A percentile compares a stretch with the other conserved stretches of the same genome.
These are phyloP conservation scores for Coprinellus micaceus DNA, from an alignment of 768 basidiomycete genomes.

Conservation along the genomic window DNA sequence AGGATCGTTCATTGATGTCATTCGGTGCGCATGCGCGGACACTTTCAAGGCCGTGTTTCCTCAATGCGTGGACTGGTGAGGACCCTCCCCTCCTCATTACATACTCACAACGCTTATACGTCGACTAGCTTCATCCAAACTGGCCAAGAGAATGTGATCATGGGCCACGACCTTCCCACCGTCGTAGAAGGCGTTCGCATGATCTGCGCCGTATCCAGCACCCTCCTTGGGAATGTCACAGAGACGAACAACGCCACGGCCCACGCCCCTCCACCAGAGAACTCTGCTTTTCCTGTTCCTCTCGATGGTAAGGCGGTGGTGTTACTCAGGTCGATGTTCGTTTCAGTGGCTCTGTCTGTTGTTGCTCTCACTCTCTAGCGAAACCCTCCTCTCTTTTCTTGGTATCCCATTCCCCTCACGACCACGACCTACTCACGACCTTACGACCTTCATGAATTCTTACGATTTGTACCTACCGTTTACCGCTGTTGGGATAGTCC, in stretches of 20 bases:
- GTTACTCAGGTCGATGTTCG: neutral
- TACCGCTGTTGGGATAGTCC: too few relatives aligned
- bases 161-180: slow-evolving; percentile 42
- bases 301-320: neutral
- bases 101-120: too few relatives aligned
- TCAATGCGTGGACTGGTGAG: slow-evolving; percentile 67
- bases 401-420: too few relatives aligned
- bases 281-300: too few relatives aligned
- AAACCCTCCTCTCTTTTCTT: too few relatives aligned
- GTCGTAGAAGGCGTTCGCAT: slow-evolving; percentile 48
- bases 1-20: slow-evolving; percentile 56
- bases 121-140: slow-evolving; percentile 49
- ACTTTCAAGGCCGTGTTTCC: slow-evolving; percentile 47
- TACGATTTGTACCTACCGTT: too few relatives aligned
- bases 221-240: slow-evolving; percentile 51
- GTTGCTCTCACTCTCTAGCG: too few relatives aligned
- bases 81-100: slow-evolving; percentile 3
- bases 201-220: slow-evolving; percentile 49
- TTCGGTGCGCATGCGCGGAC: slow-evolving; percentile 59
- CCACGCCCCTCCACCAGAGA: neutral
- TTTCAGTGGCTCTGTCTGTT: neutral
- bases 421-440: too few relatives aligned
- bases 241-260: slow-evolving; percentile 31
- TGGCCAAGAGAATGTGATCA: slow-evolving; percentile 50
- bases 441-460: too few relatives aligned